Base-by-base conservation (phyloP, 306 rosid species). In the Vigna nakashimae region DNA sequence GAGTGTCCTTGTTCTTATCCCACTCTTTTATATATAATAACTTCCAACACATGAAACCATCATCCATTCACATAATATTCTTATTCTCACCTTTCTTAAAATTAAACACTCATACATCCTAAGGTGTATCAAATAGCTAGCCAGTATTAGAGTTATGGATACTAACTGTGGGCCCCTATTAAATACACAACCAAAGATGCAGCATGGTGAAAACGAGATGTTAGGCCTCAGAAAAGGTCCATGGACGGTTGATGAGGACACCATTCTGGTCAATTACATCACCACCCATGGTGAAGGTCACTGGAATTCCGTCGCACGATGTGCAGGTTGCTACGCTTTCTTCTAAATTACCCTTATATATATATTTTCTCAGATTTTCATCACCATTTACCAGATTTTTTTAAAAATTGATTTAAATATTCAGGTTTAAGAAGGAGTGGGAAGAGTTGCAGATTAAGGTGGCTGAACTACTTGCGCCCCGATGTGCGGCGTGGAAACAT, bases 391-490 rank as follows among this genome's bases (percentile, higher is more conserved):
- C 6, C 38, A 34, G 6, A 28, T 13, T 28, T 13, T 12, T 28
- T 14, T 14, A 7, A 30, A 28, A 20, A 20, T 58, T 26, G 12
- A 30, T 6, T 7, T 34, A 1, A 40, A 40, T 18, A 65, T 5
- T 15, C 80, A 89, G 95, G 92, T 69, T 17, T 90, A 46, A 83
- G 75, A 65, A 76, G 95, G 80, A 90, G 83, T 0, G 95, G 95
- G 1, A 90, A 90, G 65, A 90, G 95, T 68, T 90, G 95, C 65
- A 79, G 95, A 79, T 69, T 86, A 60, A 85, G 95, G 71, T 90
- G 95, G 95, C 38, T 90, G 28, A 90, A 90, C 78, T 90, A 90
- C 73, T 80, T 88, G 78, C 89, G 88, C 3, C 95, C 95, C 0
- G 84, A 83, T 43, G 80, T 90, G 24, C 71, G 84, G 5, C 95